Conservation (phyloP, 169 alveolate species). For the Plasmodium gaboni region DNA sequence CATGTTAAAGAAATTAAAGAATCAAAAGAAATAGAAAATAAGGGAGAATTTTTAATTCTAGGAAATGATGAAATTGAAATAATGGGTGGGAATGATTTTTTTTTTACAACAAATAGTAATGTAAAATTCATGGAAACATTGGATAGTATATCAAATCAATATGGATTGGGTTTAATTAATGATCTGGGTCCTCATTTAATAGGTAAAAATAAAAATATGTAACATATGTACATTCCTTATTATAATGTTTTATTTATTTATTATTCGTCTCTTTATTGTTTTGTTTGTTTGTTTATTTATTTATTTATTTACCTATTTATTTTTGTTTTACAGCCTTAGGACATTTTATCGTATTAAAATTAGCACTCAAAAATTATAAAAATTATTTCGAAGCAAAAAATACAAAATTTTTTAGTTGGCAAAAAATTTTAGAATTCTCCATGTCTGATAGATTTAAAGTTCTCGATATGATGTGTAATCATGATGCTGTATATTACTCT, state of each 20-base stretch:
- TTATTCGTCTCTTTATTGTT: no score
- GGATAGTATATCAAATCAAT: conserved; percentile 14
- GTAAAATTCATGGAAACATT: conserved; percentile 17
- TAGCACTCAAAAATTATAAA: conserved; percentile 21
- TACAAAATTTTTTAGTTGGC: conserved; percentile 41
- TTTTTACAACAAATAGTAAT: conserved; percentile 17
- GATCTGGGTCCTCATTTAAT: conserved; percentile 34
- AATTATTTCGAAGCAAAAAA: conserved; percentile 23
- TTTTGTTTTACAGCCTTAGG: conserved; percentile 26
- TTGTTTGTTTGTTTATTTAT: not conserved
- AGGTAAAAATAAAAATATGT: conserved; percentile 1
- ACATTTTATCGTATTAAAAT: conserved; percentile 13
- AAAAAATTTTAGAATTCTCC: conserved; percentile 18
- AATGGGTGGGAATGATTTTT: conserved; percentile 9
- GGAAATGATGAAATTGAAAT: not conserved
- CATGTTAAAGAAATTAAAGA: not conserved
- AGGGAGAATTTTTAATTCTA: not conserved
- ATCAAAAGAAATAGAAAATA: no score
- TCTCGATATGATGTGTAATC: conserved; percentile 44
- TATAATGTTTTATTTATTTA: not conserved
- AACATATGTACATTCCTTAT: no score
- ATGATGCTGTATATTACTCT: not conserved
- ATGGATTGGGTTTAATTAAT: conserved; percentile 30
- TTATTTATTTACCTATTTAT: not conserved
- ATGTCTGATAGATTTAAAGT: conserved; percentile 41